phyloP scores from a whole-genome alignment of 352 stramenopile genomes.

The Globisporangium cylindrosporum region DNA sequence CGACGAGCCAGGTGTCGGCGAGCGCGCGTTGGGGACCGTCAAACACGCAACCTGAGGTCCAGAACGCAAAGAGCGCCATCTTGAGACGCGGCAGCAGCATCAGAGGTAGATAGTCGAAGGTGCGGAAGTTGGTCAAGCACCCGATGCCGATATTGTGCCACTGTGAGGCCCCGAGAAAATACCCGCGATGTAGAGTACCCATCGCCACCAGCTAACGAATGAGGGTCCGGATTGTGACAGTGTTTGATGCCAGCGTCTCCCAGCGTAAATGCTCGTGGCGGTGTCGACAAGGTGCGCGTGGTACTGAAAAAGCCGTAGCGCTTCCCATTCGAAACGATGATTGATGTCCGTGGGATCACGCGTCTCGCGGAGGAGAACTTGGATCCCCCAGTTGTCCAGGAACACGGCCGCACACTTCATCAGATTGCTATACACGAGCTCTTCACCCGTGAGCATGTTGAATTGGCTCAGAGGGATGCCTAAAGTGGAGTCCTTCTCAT shows the following conservation, averaged over 20 bases:
- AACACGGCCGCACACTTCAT: not conserved
- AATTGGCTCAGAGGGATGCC: slow-evolving; percentile 21
- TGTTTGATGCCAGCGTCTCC: slow-evolving; percentile 13
- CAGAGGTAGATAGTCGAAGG: slow-evolving; percentile 17
- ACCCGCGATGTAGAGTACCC: not conserved
- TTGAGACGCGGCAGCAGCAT: slow-evolving; percentile 20
- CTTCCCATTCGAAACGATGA: slow-evolving; percentile 16
- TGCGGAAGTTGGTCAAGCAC: not conserved
- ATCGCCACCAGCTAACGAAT: slow-evolving; percentile 12
- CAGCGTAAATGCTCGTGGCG: not conserved
- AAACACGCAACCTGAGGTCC: slow-evolving; percentile 23
- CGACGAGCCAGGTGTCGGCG: slow-evolving; percentile 25
- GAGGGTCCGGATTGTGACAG: not conserved
- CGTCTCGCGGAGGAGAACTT: not conserved
- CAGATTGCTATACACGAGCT: slow-evolving; percentile 7
- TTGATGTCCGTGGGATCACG: not conserved
- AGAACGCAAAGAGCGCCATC: slow-evolving; percentile 26
- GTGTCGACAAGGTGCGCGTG: not conserved
- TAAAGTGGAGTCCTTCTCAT: slow-evolving; percentile 7
- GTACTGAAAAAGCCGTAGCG: slow-evolving; percentile 17
- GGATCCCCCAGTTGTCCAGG: not conserved
- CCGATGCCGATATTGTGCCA: not conserved
- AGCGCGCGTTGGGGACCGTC: slow-evolving; percentile 23
- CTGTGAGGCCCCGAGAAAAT: not conserved
- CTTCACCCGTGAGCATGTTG: slow-evolving; percentile 8